Evolutionary conservation across 768 basidiomycete species (phyloP).

Genomic region (Mycena amicta): DNA sequence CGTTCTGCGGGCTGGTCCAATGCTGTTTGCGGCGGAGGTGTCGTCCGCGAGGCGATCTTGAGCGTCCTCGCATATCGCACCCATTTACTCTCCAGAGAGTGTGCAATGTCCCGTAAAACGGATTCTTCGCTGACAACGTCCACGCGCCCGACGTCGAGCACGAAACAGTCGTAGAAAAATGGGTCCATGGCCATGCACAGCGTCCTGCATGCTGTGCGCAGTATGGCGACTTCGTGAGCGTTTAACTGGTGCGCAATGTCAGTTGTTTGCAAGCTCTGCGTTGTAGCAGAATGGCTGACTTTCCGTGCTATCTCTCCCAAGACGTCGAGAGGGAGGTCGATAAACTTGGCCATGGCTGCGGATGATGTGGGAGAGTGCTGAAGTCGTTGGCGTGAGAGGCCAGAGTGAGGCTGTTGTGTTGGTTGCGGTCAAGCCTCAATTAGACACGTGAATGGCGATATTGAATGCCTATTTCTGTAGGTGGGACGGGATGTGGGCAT

Average conservation of each 20-base stretch:
- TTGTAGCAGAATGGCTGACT: too few species aligned
- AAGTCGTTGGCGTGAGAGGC: too few species aligned
- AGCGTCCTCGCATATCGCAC: background rate
- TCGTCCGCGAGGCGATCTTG: background rate
- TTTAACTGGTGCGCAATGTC: background rate
- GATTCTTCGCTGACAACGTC: background rate
- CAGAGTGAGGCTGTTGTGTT: too few species aligned
- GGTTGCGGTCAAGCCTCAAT: too few species aligned
- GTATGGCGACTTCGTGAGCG: background rate
- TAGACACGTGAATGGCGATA: too few species aligned
- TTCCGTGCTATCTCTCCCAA: background rate
- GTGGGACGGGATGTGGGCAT: too few species aligned
- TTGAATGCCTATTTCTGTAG: too few species aligned
- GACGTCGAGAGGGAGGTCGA: background rate
- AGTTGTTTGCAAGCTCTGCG: too few species aligned
- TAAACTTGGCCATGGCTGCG: background rate
- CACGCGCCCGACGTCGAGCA: background rate
- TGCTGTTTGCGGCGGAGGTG: too few species aligned
- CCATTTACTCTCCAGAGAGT: background rate
- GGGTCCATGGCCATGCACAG: background rate
- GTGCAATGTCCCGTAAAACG: background rate
- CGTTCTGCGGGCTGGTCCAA: too few species aligned
- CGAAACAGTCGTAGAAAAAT: background rate
- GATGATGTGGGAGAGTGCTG: too few species aligned
- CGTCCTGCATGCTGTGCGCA: background rate